Percentiles rank a stretch among this genome's conserved stretches.
These are phyloP conservation scores for Sisymbrium irio DNA, from an alignment of 345 rosid genomes.

Conservation along the genomic window DNA sequence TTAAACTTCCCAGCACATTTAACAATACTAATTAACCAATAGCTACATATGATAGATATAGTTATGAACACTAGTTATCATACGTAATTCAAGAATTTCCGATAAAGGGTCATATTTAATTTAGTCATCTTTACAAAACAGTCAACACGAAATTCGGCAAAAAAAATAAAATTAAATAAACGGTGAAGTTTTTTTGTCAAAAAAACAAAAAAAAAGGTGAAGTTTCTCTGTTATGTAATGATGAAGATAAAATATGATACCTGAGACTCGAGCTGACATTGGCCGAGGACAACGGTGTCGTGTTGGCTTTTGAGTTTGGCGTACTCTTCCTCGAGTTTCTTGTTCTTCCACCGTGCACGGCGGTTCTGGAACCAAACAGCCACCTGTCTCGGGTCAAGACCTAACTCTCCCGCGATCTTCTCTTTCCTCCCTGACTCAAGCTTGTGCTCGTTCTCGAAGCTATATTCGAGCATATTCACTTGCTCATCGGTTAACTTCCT, in stretches of 20 bases:
- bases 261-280: constrained; percentile 76
- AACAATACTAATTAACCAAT: not conserved
- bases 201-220: no score
- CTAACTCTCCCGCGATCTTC: constrained; percentile 70
- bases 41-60: not conserved
- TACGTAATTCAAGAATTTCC: not conserved
- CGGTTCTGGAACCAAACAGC: constrained; percentile 99
- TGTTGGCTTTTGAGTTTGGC: constrained; percentile 47
- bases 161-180: no score
- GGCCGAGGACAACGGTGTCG: constrained; percentile 48
- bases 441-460: constrained; percentile 72
- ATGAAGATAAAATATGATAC: constrained; percentile 29
- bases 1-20: not conserved
- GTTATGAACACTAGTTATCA: not conserved
- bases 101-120: not conserved
- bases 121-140: not conserved
- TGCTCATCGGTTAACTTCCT: constrained; percentile 74
- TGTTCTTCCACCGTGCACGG: constrained; percentile 86
- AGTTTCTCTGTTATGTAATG: not conserved
- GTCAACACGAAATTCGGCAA: not conserved
- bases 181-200: no score
- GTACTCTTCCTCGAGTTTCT: constrained; percentile 87
- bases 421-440: constrained; percentile 84
- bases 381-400: constrained; percentile 89
- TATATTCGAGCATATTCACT: constrained; percentile 57